Evolutionary conservation across 306 rosid genomes (phyloP).

Genomic region (Ormosia emarginata): DNA sequence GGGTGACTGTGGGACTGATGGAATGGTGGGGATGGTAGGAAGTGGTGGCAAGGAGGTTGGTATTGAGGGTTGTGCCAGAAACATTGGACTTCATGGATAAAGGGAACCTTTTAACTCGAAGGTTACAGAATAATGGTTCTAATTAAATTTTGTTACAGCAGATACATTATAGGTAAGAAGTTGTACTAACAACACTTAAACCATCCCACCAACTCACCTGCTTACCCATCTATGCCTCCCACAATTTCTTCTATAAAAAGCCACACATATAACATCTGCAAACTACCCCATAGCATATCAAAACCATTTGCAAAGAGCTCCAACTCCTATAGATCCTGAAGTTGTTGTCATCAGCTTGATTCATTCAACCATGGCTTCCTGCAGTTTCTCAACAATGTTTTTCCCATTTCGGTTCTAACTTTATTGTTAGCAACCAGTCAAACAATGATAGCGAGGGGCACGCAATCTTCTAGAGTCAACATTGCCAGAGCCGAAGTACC

Average conservation of each 20-base stretch:
- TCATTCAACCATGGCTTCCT: constrained; percentile 18
- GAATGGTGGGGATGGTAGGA: not conserved
- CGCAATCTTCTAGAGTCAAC: constrained; percentile 33
- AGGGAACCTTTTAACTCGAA: too few relatives aligned
- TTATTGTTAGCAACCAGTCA: not conserved
- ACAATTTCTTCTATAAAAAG: not conserved
- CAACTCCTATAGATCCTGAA: too few relatives aligned
- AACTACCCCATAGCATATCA: not conserved
- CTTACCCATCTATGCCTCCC: not conserved
- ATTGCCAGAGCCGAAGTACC: constrained; percentile 3
- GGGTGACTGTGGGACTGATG: not conserved
- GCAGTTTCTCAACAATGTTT: not conserved
- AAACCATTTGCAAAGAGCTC: not conserved
- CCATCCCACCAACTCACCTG: not conserved
- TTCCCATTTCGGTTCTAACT: constrained; percentile 2
- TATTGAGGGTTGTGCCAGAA: not conserved
- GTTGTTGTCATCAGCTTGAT: not conserved
- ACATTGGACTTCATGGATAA: too few relatives aligned
- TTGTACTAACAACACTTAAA: not conserved
- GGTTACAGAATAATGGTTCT: not conserved
- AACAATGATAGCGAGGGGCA: constrained; percentile 17
- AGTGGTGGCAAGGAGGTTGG: not conserved
- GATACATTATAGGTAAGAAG: too few relatives aligned
- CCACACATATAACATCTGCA: not conserved
- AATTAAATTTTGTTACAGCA: not conserved